A percentile compares a stretch with the other conserved stretches of the same genome.
phyloP scores from a whole-genome alignment of 306 rosid genomes.

The Canavalia ensiformis region DNA sequence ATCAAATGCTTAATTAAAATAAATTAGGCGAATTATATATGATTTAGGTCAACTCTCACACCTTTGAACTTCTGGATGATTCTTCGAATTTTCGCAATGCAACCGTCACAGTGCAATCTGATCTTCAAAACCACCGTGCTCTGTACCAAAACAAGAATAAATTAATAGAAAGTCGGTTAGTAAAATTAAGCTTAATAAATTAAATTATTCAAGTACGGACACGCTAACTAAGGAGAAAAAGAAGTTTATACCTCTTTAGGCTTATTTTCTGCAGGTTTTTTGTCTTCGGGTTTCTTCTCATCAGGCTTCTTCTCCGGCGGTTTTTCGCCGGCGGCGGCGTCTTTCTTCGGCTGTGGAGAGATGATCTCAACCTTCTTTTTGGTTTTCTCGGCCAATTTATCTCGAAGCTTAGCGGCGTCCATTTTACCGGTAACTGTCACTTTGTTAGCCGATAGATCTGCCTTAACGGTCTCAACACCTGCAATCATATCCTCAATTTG shows the following conservation, averaged over 20 bases:
- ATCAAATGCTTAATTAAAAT: background rate
- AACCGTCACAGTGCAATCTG: slow-evolving; percentile 91
- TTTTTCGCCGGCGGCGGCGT: slow-evolving; percentile 66
- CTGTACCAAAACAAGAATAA: slow-evolving; percentile 57
- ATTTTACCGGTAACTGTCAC: slow-evolving; percentile 74
- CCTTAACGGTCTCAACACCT: slow-evolving; percentile 77
- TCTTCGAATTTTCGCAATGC: slow-evolving; percentile 72
- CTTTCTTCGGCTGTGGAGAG: slow-evolving; percentile 73
- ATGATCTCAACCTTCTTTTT: slow-evolving; percentile 84
- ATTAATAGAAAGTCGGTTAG: slow-evolving; percentile 25
- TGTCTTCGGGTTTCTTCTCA: slow-evolving; percentile 64
- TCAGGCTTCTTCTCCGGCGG: slow-evolving; percentile 64
- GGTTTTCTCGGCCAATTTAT: slow-evolving; percentile 61
- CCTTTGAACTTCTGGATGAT: slow-evolving; percentile 64
- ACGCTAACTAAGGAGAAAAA: background rate
- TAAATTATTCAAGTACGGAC: background rate
- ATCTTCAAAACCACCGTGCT: slow-evolving; percentile 78
- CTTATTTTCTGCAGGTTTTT: slow-evolving; percentile 68
- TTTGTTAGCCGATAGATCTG: slow-evolving; percentile 65
- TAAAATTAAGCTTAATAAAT: slow-evolving; percentile 36
- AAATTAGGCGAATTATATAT: background rate
- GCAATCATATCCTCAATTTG: background rate
- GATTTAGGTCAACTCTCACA: slow-evolving; percentile 51
- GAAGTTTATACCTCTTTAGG: slow-evolving; percentile 59
- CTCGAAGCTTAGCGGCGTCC: slow-evolving; percentile 64